Evolutionary conservation across 495 filamentous ascomycete species (phyloP).

Genomic region (Aspergillus cristatus): DNA sequence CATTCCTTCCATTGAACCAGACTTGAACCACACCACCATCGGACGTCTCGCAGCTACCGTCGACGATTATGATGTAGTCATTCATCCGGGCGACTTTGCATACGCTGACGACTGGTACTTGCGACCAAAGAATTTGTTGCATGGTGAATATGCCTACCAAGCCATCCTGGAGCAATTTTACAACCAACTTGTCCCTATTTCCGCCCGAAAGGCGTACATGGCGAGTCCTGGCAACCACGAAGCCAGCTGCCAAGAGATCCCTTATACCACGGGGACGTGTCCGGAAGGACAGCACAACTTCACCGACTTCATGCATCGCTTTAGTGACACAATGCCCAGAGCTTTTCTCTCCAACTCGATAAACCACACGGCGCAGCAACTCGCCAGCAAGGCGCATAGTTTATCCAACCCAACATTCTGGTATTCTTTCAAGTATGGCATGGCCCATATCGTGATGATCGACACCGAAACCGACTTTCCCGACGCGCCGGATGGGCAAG

Average conservation of each 20-base stretch:
- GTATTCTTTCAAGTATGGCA: slow-evolving; percentile 57
- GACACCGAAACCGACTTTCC: slow-evolving; percentile 48
- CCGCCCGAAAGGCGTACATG: slow-evolving; percentile 42
- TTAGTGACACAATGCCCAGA: slow-evolving; percentile 40
- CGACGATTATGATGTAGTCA: slow-evolving; percentile 49
- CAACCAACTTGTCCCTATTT: slow-evolving; percentile 36
- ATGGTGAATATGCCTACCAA: slow-evolving; percentile 40
- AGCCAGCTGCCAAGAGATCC: slow-evolving; percentile 36
- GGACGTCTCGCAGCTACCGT: slow-evolving; percentile 43
- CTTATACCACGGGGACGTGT: slow-evolving; percentile 36
- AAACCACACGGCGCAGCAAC: slow-evolving; percentile 39
- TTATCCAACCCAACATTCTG: slow-evolving; percentile 53
- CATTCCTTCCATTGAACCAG: too few relatives aligned
- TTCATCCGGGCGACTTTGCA: slow-evolving; percentile 48
- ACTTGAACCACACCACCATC: slow-evolving; percentile 30
- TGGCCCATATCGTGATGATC: slow-evolving; percentile 48
- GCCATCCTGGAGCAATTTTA: slow-evolving; percentile 48
- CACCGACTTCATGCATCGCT: slow-evolving; percentile 50
- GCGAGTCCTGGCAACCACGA: slow-evolving; percentile 49
- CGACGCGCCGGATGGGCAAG: slow-evolving; percentile 31
- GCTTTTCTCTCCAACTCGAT: slow-evolving; percentile 38
- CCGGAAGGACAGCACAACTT: slow-evolving; percentile 51
- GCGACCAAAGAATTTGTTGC: slow-evolving; percentile 24
- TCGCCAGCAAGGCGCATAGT: slow-evolving; percentile 36
- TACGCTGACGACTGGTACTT: slow-evolving; percentile 47